Base-by-base conservation (phyloP, 2,329 filamentous ascomycete species). In the Calycina herbarum region DNA sequence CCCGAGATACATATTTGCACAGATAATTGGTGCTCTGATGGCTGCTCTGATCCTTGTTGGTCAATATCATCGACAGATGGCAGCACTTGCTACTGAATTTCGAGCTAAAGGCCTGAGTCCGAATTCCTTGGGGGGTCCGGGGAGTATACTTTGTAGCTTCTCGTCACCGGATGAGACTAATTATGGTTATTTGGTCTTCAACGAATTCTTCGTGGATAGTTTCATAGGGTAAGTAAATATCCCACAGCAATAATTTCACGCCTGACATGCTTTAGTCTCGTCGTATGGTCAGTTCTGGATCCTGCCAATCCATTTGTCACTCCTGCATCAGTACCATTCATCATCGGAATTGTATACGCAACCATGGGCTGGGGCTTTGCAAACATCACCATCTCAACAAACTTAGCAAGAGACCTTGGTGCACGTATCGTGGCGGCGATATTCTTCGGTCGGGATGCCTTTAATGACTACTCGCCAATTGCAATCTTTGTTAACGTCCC, bases 221-320 rank as follows among this genome's bases (percentile, higher is more conserved):
- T 86, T 86, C 75, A 82, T 87, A 64, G 79, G 68, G 72, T 71
- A 56, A 65, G 67, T 31, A 13, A 45, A 59, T 13, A 45, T 7
- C 4, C 48, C 17, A 20, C 33, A 15, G 27, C 24, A 20, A 24
- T 13, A 8, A 35, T 35, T 57, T 27, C 17, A 15, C 15, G 33
- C 29, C 61, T 71, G 35, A 69, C n/a, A 20, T 15, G 2, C 13
- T 42, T 5, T 31, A 73, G 80, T 33, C 78, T 87, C 65, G 76
- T 86, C 15, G 86, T 87, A 73, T 87, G 85, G 84, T 80, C 84
- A 7, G 78, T 78, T 57, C 78, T 86, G 38, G 85, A 88, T 73
- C 83, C 83, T 0, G 82, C 84, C 11, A 87, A 87, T 73, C 84
- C 84, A 0, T 86, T 87, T 72, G 77, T 87, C 31, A 64, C 76